Percentiles rank a stretch among this genome's conserved stretches.
Conservation (phyloP, 495 filamentous ascomycete genomes). For the Podospora conica region DNA sequence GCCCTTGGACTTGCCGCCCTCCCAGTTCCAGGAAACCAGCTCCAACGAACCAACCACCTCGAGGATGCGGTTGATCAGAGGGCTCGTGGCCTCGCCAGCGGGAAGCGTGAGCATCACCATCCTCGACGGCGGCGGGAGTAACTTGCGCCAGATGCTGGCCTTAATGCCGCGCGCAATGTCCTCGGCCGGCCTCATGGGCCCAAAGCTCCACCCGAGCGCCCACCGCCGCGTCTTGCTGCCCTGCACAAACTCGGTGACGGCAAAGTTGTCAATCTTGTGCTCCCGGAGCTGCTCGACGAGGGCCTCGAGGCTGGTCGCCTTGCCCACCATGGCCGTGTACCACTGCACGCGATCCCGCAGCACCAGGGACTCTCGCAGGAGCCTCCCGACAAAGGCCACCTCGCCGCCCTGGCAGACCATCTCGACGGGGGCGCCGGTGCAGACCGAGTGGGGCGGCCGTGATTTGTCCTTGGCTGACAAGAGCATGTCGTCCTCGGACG, state of each 20-base stretch:
- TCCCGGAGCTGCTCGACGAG: conserved; percentile 57
- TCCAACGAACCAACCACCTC: conserved; percentile 48
- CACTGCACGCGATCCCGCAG: conserved; percentile 61
- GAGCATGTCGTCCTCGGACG: conserved; percentile 61
- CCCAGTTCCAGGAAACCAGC: conserved; percentile 45
- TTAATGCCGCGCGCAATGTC: conserved; percentile 51
- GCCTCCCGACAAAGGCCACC: conserved; percentile 65
- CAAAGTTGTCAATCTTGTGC: conserved; percentile 66
- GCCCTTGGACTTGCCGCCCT: conserved; percentile 24
- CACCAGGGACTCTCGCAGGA: conserved; percentile 65
- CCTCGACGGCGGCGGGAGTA: conserved; percentile 53
- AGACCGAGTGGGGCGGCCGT: conserved; percentile 64
- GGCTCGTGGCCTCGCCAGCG: conserved; percentile 2
- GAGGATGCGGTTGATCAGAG: conserved; percentile 15
- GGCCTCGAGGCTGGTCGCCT: conserved; percentile 60
- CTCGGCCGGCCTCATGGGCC: conserved; percentile 57
- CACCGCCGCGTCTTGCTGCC: conserved; percentile 77
- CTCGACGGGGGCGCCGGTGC: conserved; percentile 75
- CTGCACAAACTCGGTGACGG: conserved; percentile 73
- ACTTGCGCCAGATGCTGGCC: conserved; percentile 49
- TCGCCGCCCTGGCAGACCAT: conserved; percentile 89
- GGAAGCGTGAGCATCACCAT: conserved; percentile 13
- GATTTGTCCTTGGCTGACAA: conserved; percentile 58
- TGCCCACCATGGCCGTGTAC: conserved; percentile 92
- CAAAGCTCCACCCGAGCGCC: conserved; percentile 85